Percentiles rank a stretch among this genome's conserved stretches.
Conservation (phyloP, 192 early-diverging fungal genomes). For the Oehlia diaphana region DNA sequence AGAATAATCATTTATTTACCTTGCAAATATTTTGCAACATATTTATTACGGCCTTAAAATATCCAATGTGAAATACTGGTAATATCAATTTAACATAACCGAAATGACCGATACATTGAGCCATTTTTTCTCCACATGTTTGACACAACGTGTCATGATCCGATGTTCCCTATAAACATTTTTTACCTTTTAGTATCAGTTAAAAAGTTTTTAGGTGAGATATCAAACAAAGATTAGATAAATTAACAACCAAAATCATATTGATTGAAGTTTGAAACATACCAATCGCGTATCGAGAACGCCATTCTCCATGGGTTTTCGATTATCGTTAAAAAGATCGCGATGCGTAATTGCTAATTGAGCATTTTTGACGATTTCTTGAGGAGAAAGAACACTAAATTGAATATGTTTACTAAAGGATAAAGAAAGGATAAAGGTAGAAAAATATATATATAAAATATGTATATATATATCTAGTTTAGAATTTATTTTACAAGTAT, state of each 20-base stretch:
- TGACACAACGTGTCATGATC: slow-evolving; percentile 83
- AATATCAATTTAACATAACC: slow-evolving; percentile 89
- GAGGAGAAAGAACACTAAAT: slow-evolving; percentile 91
- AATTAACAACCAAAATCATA: not conserved
- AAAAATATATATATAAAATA: not conserved
- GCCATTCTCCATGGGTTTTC: slow-evolving; percentile 81
- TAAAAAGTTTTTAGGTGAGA: not conserved
- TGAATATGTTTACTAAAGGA: slow-evolving; percentile 83
- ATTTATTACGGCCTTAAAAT: slow-evolving; percentile 84
- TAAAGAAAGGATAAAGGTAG: slow-evolving; percentile 20
- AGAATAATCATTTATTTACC: slow-evolving; percentile 47
- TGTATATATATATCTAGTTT: too few relatives aligned
- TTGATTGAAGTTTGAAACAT: slow-evolving; percentile 21
- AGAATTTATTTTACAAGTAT: not conserved
- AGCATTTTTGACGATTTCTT: slow-evolving; percentile 84
- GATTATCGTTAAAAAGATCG: slow-evolving; percentile 76
- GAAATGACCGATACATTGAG: slow-evolving; percentile 97
- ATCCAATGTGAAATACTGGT: slow-evolving; percentile 98
- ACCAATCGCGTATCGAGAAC: slow-evolving; percentile 90
- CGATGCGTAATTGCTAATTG: slow-evolving; percentile 91
- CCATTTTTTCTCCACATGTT: slow-evolving; percentile 83
- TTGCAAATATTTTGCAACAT: slow-evolving; percentile 98
- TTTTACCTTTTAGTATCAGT: not conserved
- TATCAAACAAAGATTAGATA: not conserved
- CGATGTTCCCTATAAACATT: slow-evolving; percentile 67